A percentile compares a stretch with the other conserved stretches of the same genome.
Evolutionary conservation across 2,329 filamentous ascomycete genomes (phyloP).

Genomic region (Hypoxylon sp.): DNA sequence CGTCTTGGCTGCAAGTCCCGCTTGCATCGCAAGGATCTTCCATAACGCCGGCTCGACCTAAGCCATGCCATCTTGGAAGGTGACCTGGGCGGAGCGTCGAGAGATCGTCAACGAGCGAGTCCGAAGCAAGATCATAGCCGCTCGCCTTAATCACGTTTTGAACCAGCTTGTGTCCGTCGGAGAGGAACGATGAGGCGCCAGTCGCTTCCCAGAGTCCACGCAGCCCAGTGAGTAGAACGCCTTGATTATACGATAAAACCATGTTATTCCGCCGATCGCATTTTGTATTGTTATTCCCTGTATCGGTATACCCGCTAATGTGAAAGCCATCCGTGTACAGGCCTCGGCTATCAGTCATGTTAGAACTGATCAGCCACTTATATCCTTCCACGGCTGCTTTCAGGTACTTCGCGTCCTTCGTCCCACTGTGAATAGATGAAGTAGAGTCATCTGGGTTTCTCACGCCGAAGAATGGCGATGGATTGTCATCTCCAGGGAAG

Average conservation of each 20-base stretch:
- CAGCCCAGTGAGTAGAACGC: conserved; percentile 86
- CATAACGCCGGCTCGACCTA: conserved; percentile 84
- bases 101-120: conserved; percentile 61
- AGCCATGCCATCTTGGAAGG: conserved; percentile 76
- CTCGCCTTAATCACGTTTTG: conserved; percentile 82
- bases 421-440: conserved; percentile 55
- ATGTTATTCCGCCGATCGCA: conserved; percentile 89
- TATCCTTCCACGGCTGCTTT: conserved; percentile 83
- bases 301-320: conserved; percentile 75
- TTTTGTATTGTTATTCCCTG: conserved; percentile 74
- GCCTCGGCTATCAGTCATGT: conserved; percentile 83
- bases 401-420: conserved; percentile 75
- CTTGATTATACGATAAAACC: conserved; percentile 97
- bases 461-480: conserved; percentile 73
- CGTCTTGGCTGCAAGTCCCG: conserved; percentile 83
- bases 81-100: conserved; percentile 53
- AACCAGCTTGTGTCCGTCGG: conserved; percentile 85
- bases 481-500: conserved; percentile 84
- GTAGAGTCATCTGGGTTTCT: conserved; percentile 49
- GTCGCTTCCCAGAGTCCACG: conserved; percentile 86
- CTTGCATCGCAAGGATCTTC: conserved; percentile 86
- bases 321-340: conserved; percentile 93
- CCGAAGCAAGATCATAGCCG: conserved; percentile 74
- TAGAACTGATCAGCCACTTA: conserved; percentile 81
- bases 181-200: conserved; percentile 77